Percentiles rank a stretch among this genome's conserved stretches.
Evolutionary conservation across 2,329 filamentous ascomycete genomes (phyloP).

Genomic region (Mycosphaerella sp.): DNA sequence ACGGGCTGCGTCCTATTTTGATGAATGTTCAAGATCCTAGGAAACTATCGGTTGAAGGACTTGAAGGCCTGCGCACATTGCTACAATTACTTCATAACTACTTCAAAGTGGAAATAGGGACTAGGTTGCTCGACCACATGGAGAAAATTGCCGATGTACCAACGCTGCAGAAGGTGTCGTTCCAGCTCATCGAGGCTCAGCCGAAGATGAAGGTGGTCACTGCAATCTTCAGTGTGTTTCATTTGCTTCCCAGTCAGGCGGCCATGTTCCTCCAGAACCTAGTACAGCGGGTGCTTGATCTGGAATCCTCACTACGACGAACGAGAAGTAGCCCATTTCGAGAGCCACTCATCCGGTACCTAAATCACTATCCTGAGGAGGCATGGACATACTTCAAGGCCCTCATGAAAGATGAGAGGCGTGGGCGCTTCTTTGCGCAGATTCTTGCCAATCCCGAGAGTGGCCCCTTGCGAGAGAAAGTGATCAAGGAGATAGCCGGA

Average conservation of each 20-base stretch:
- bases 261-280: conserved; percentile 86
- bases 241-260: conserved; percentile 84
- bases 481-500: conserved; percentile 65
- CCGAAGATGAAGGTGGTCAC: conserved; percentile 90
- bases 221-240: conserved; percentile 93
- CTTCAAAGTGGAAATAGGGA: conserved; percentile 97
- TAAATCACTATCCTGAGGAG: conserved; percentile 88
- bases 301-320: conserved; percentile 77
- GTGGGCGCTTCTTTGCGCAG: conserved; percentile 87
- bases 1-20: conserved; percentile 87
- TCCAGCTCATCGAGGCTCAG: conserved; percentile 90
- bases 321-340: conserved; percentile 91
- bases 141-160: conserved; percentile 78
- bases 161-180: conserved; percentile 81
- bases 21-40: conserved; percentile 94
- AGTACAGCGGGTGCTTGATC: conserved; percentile 80
- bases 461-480: conserved; percentile 64
- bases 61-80: conserved; percentile 85
- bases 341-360: conserved; percentile 80
- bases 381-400: conserved; percentile 74
- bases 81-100: conserved; percentile 92
- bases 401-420: conserved; percentile 75
- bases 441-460: conserved; percentile 72
- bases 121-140: conserved; percentile 87
- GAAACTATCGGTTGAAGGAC: conserved; percentile 76